Conservation (phyloP, 139 green algal genomes). For the Chlamydomonas schloesseri region DNA sequence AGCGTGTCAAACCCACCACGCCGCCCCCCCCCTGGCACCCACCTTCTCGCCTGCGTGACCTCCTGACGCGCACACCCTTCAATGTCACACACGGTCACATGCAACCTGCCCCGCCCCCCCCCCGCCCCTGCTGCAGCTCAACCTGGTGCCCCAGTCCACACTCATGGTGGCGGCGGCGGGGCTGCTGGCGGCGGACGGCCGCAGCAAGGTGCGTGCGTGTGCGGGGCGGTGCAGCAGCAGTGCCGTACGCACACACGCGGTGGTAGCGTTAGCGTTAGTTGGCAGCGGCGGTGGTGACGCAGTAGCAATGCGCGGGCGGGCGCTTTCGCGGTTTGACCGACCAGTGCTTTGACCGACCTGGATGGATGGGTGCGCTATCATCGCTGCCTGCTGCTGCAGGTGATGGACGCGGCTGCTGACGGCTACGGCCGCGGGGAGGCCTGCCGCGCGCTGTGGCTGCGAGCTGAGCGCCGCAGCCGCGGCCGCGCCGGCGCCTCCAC, state of each 20-base stretch:
- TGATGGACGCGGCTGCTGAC: constrained; percentile 76
- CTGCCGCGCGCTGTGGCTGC: constrained; percentile 61
- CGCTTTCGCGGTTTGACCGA: too few relatives aligned
- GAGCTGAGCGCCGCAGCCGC: background rate
- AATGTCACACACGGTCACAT: constrained; percentile 73
- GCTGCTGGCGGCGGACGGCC: constrained; percentile 76
- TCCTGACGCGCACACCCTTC: too few relatives aligned
- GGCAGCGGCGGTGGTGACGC: too few relatives aligned
- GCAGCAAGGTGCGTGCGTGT: constrained; percentile 65
- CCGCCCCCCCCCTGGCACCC: too few relatives aligned
- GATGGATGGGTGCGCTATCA: too few relatives aligned
- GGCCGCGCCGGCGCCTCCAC: background rate
- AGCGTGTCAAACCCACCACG: too few relatives aligned
- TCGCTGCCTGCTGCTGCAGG: constrained; percentile 1
- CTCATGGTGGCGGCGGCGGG: constrained; percentile 53
- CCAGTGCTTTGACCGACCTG: too few relatives aligned
- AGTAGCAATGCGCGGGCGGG: too few relatives aligned
- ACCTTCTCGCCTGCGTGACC: too few relatives aligned
- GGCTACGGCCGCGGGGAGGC: constrained; percentile 80
- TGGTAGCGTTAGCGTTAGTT: too few relatives aligned
- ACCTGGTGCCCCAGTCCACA: constrained; percentile 70
- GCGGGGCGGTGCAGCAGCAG: too few relatives aligned
- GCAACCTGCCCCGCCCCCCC: constrained; percentile 19
- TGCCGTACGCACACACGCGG: too few relatives aligned
- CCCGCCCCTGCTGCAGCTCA: constrained; percentile 56